Base-by-base conservation (phyloP, 192 early-diverging fungal genomes). In the Spinellus fusiger region DNA sequence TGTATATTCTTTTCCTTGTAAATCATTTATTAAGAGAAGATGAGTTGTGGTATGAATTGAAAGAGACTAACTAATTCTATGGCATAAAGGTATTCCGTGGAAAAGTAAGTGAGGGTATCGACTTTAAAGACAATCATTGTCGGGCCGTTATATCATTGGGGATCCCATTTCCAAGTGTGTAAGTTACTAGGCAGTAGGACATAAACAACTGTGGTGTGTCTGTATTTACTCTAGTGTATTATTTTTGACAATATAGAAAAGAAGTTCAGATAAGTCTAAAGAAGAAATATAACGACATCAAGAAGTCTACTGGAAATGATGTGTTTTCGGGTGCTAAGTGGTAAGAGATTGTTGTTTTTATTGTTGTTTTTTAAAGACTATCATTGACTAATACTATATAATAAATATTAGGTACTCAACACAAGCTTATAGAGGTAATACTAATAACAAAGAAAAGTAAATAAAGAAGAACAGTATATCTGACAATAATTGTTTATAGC, bases 71-170 rank as follows among this genome's bases (percentile, higher is more conserved):
- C 6, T 46, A 20, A 44, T 25, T 5, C 16, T 32, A 20, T 44
- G 10, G 1, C 23, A 54, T 12, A 7, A 47, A 72, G 70, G 71
- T 89, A 3, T 90, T 81, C 54, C 76, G 85, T 16, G 88, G 88
- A 2, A 90, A 90, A 60, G 82, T 85, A 8, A 77, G 76, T 28
- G 88, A 90, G 69, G 88, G 88, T 3, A 80, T 90, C 51, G 88
- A 90, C 59, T 90, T 90, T 66, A 81, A 75, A 15, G 84, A 90
- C 65, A 60, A 73, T 38, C 73, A 82, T 38, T 82, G 80, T 27
- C 73, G 88, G n/a, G 84, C 81, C 8, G 88, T 89, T 1, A 37
- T 87, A 16, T 68, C 85, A 0, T 73, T 81, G 31, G 84, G 88
- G 7, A 80, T 89, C 18, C 88, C 88, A 5, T 90, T 59, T 51